phyloP scores from a whole-genome alignment of 495 filamentous ascomycete species.

The Barbatosphaeria neglecta region DNA sequence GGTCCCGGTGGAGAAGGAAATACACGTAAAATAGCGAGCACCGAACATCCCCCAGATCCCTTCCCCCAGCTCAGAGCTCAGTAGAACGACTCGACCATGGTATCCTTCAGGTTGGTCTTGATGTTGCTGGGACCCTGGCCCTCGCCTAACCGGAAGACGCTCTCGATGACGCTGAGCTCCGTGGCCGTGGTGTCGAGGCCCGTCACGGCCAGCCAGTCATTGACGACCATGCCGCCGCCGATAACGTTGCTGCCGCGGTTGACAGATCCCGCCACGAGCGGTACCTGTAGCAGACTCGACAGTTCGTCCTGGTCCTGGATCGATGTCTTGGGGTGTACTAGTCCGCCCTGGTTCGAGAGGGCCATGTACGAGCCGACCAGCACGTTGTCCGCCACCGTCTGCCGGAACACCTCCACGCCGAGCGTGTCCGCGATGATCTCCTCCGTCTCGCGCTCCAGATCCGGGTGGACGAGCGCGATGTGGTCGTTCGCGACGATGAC shows the following conservation, averaged over 20 bases:
- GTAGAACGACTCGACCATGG: constrained; percentile 98
- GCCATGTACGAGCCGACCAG: constrained; percentile 93
- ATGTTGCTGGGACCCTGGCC: constrained; percentile 62
- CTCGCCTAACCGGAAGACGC: constrained; percentile 87
- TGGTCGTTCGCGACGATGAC: constrained; percentile 96
- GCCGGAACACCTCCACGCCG: constrained; percentile 95
- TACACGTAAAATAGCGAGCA: no score
- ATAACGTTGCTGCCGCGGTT: constrained; percentile 91
- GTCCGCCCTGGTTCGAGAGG: constrained; percentile 88
- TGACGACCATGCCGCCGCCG: constrained; percentile 96
- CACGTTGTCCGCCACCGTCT: constrained; percentile 95
- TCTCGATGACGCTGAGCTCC: constrained; percentile 90
- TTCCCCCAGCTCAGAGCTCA: constrained; percentile 26
- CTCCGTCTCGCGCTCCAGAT: constrained; percentile 90
- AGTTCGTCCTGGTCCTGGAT: constrained; percentile 98
- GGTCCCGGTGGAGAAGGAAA: no score
- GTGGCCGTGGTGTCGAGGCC: constrained; percentile 94
- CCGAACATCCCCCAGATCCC: no score
- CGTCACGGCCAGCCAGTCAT: constrained; percentile 98
- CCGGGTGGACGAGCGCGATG: constrained; percentile 91
- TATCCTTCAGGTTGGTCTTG: constrained; percentile 79
- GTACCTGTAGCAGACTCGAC: constrained; percentile 84
- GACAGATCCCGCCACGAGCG: constrained; percentile 83
- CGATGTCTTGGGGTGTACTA: constrained; percentile 92
- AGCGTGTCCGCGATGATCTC: constrained; percentile 94